Conservation (phyloP, 1,284 basidiomycete species). For the Schizophyllum amplum region DNA sequence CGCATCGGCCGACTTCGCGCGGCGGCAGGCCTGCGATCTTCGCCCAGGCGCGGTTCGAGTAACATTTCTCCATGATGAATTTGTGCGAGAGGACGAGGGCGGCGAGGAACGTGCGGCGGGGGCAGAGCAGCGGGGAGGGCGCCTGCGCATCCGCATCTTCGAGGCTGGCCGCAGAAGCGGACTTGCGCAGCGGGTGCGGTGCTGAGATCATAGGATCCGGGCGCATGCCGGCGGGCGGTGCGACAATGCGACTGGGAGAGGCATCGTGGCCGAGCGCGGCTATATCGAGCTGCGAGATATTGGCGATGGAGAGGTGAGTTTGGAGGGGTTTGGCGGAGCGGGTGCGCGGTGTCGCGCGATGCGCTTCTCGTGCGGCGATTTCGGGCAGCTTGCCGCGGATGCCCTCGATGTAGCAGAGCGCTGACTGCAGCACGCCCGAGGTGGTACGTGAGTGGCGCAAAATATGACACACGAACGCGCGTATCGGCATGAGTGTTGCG, state of each 20-base stretch:
- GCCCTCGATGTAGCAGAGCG: slow-evolving; percentile 72
- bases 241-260: background rate
- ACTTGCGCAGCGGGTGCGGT: background rate
- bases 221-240: too few relatives aligned
- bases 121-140: slow-evolving; percentile 80
- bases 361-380: slow-evolving; percentile 34
- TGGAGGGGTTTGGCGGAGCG: slow-evolving; percentile 29
- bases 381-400: slow-evolving; percentile 59
- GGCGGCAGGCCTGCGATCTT: slow-evolving; percentile 75
- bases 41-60: slow-evolving; percentile 89
- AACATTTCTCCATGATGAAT: slow-evolving; percentile 88
- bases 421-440: slow-evolving; percentile 66
- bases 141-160: background rate
- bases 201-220: too few relatives aligned
- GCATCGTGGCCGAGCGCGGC: background rate
- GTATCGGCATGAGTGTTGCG: slow-evolving; percentile 46
- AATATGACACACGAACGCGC: slow-evolving; percentile 70
- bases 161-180: background rate
- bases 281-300: slow-evolving; percentile 21
- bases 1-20: slow-evolving; percentile 72
- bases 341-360: slow-evolving; percentile 24
- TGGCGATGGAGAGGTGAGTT: slow-evolving; percentile 30
- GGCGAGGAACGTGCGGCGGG: slow-evolving; percentile 84
- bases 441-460: slow-evolving; percentile 69
- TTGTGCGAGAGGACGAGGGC: slow-evolving; percentile 85